Conservation (phyloP, 2,329 filamentous ascomycete genomes). For the Hymenoscyphus albidus region DNA sequence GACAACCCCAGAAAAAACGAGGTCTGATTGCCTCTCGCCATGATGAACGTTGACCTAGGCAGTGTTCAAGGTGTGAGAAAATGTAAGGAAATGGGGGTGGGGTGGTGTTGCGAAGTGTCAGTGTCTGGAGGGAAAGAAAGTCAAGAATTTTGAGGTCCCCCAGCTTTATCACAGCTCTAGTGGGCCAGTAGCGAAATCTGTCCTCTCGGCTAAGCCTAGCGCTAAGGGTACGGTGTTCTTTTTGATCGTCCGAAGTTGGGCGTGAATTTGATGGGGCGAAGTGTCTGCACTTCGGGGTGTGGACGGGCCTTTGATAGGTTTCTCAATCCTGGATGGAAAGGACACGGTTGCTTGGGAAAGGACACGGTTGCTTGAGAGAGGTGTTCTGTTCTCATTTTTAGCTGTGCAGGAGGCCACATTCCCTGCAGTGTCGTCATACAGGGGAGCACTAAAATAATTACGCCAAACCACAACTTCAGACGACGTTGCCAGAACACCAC, state of each 20-base stretch:
- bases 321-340: slow-evolving; percentile 4
- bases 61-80: slow-evolving; percentile 14
- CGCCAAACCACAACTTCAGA: slow-evolving; percentile 3
- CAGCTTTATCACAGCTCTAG: slow-evolving; percentile 2
- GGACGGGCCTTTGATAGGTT: slow-evolving; percentile 2
- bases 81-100: neutral
- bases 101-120: slow-evolving; percentile 3
- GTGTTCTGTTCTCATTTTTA: neutral
- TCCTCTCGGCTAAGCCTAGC: slow-evolving; percentile 5
- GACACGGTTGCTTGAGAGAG: neutral
- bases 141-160: neutral
- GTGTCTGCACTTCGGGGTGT: neutral
- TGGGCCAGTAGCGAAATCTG: slow-evolving; percentile 3
- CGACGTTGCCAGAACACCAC: neutral
- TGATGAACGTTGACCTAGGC: slow-evolving; percentile 38
- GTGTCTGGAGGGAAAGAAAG: slow-evolving; percentile 11
- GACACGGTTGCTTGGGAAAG: slow-evolving; percentile 1
- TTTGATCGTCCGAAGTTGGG: slow-evolving; percentile 2
- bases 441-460: slow-evolving; percentile 4
- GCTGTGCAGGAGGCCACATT: neutral
- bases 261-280: slow-evolving; percentile 6
- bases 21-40: slow-evolving; percentile 60
- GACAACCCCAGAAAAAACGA: slow-evolving; percentile 77
- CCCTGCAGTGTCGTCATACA: neutral
- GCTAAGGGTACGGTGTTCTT: neutral